These are phyloP conservation scores for Aureobasidium sp. DNA, from an alignment of 2,329 filamentous ascomycete species.

Conservation along the genomic window DNA sequence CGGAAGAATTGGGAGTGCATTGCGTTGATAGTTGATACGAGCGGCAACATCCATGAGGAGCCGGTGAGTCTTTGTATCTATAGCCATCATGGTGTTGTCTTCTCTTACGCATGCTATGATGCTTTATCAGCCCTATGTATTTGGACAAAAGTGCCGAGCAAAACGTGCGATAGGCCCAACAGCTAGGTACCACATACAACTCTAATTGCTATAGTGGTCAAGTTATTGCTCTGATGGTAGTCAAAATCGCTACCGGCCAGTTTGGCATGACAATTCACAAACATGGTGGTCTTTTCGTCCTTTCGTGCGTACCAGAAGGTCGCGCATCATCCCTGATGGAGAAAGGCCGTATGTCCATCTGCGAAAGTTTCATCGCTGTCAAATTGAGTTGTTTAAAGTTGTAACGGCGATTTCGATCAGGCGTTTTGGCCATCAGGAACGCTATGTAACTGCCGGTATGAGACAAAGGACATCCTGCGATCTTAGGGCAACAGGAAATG, in stretches of 20 bases:
- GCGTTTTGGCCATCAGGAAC: background rate
- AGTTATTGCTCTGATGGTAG: background rate
- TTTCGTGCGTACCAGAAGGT: background rate
- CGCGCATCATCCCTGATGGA: background rate
- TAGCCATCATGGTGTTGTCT: background rate
- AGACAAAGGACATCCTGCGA: background rate
- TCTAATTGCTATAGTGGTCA: background rate
- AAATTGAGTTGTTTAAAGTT: background rate
- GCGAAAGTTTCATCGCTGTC: background rate
- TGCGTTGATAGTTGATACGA: background rate
- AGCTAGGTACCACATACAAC: background rate
- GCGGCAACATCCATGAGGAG: background rate
- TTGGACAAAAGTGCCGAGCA: background rate
- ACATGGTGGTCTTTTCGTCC: background rate
- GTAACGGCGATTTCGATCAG: background rate
- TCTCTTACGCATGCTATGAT: background rate
- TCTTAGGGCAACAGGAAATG: background rate
- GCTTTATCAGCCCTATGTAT: background rate
- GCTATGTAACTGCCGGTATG: background rate
- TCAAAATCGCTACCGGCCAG: background rate
- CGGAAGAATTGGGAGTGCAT: slow-evolving; percentile 1
- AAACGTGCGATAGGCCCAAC: background rate
- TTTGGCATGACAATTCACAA: background rate
- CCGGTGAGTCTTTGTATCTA: background rate
- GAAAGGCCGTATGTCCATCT: background rate